phyloP scores from a whole-genome alignment of 345 rosid species.

The sweet orange (Citrus sinensis) region DVS_A1.0 CM039164.1:19993501-19994000 shows the following conservation, averaged over 20 bases:
- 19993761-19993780: neutral
- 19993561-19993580: constrained; percentile 79
- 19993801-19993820: neutral
- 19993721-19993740: constrained; percentile 83
- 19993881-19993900: neutral
- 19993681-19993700: constrained; percentile 69
- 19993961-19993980: neutral
- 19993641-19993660: constrained; percentile 91
- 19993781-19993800: neutral
- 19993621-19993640: constrained; percentile 71
- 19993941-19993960: neutral
- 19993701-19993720: constrained; percentile 81
- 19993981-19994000: neutral
- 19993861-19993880: neutral
- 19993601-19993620: constrained; percentile 69
- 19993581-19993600: constrained; percentile 88
- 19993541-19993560: constrained; percentile 39
- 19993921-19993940: neutral
- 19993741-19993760: constrained; percentile 50
- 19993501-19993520: constrained; percentile 62
- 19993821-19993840: neutral
- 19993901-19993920: neutral
- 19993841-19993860: neutral
- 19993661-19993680: constrained; percentile 63
- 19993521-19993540: constrained; percentile 64